phyloP scores from a whole-genome alignment of 1,139 yeast genomes.

The Geotrichum phurueaensis region DNA sequence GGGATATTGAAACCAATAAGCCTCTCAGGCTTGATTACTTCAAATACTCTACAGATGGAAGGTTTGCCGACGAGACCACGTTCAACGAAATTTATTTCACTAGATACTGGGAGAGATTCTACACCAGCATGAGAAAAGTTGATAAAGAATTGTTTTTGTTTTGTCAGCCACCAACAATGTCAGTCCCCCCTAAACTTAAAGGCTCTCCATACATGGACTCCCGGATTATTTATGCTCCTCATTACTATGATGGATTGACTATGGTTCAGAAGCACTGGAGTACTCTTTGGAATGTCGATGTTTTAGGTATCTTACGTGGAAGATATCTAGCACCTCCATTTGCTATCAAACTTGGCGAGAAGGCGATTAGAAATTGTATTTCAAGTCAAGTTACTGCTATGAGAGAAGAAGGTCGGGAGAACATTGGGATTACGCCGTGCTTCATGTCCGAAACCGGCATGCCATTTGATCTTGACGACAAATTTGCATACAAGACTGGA shows the following conservation, averaged over 20 bases:
- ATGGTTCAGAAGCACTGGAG: conserved; percentile 76
- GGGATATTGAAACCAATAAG: conserved; percentile 48
- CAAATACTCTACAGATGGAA: conserved; percentile 40
- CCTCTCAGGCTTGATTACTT: conserved; percentile 46
- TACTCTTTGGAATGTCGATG: conserved; percentile 62
- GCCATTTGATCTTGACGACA: conserved; percentile 87
- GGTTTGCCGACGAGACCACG: conserved; percentile 46
- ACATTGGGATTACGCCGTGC: conserved; percentile 57
- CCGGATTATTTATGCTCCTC: conserved; percentile 69
- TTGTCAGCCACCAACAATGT: conserved; percentile 79
- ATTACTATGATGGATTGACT: conserved; percentile 85
- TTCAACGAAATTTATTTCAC: conserved; percentile 61
- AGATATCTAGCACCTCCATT: conserved; percentile 63
- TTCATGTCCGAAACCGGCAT: conserved; percentile 85
- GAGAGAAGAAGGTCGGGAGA: conserved; percentile 50
- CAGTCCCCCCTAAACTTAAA: conserved; percentile 64
- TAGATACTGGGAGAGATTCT: conserved; percentile 50
- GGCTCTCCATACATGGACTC: conserved; percentile 53
- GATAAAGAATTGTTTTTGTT: conserved; percentile 51
- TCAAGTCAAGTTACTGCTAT: conserved; percentile 59
- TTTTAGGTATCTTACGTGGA: conserved; percentile 73
- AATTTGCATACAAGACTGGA: conserved; percentile 55
- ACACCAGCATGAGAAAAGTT: conserved; percentile 43
- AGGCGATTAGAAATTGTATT: conserved; percentile 64
- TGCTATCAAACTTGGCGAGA: conserved; percentile 72